Base-by-base conservation (phyloP, 345 rosid genomes). In the Euphorbia tirucalli region DNA sequence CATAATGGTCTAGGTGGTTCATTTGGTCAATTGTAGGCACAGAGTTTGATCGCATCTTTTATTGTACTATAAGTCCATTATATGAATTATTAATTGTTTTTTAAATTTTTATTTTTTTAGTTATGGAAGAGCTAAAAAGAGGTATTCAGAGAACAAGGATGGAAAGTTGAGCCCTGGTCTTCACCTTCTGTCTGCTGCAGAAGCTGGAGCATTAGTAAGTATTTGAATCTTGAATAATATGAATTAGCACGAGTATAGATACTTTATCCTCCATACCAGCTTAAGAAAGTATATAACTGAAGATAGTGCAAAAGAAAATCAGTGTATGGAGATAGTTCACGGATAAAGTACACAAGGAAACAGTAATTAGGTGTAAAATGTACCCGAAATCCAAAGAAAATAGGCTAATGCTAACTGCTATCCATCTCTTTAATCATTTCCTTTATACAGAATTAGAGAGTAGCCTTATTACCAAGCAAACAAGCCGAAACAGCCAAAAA, bases 171-270 rank as follows among this genome's bases (percentile, higher is more conserved):
- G 86, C 59, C 86, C 97, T 48, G 78, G 83, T 69, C 89, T 89
- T 76, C 97, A 94, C 82, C 93, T 94, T 68, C 91, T 89, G 80
- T 88, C 96, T 74, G 96, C 98, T 70, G 97, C 98, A 60, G 97
- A 94, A 86, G 97, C 97, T 49, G 96, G 98, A 73, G 92, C 82
- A 78, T 80, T 94, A 91, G 98, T 94, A 55, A 84, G 91, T 77
- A 50, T 66, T 61, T 74, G 55, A 73, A 54, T 24, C 59, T 72
- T 81, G 25, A 54, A 13, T 65, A 32, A 24, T 8, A 54, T 65
- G 57, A 77, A 65, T 48, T 69, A 44, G 71, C 27, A 64, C 44
- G 44, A 63, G 41, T 18, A 22, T 11, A 6, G n/a, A 57, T 7
- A 43, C 18, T 48, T 35, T 18, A 16, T 57, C 1, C 18, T 49